A percentile compares a stretch with the other conserved stretches of the same genome.
Evolutionary conservation across 202 grass and related monocot genomes (phyloP).

Genomic region (Dendrocalamus latiflorus): DNA sequence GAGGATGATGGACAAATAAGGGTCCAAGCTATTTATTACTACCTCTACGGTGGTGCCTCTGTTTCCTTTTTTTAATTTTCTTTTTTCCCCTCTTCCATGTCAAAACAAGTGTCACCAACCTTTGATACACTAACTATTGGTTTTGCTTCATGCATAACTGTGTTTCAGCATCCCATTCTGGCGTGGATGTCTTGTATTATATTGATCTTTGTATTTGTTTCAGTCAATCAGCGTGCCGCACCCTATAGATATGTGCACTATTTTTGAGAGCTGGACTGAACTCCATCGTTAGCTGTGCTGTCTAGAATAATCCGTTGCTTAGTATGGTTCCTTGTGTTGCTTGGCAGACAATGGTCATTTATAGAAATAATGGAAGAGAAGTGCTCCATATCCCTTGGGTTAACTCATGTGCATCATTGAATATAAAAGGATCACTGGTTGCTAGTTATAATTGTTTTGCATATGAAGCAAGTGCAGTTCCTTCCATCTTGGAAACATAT

Average conservation of each 20-base stretch:
- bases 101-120: slow-evolving; percentile 26
- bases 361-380: not conserved
- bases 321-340: not conserved
- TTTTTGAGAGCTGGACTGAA: not conserved
- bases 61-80: not conserved
- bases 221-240: not conserved
- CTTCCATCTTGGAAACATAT: not conserved
- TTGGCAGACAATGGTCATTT: not conserved
- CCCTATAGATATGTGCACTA: not conserved
- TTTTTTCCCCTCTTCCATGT: slow-evolving; percentile 36
- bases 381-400: not conserved
- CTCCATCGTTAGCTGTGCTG: not conserved
- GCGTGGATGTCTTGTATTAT: not conserved
- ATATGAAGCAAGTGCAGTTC: not conserved
- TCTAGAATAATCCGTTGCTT: not conserved
- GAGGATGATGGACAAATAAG: slow-evolving; percentile 4
- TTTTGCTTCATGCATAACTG: not conserved
- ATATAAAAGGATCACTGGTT: not conserved
- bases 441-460: not conserved
- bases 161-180: not conserved
- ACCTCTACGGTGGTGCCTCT: not conserved
- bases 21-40: slow-evolving; percentile 27
- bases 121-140: slow-evolving; percentile 28
- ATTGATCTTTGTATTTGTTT: not conserved
- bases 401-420: not conserved